Conservation (phyloP, 148 eudicot species). For the Drosera capensis region DNA sequence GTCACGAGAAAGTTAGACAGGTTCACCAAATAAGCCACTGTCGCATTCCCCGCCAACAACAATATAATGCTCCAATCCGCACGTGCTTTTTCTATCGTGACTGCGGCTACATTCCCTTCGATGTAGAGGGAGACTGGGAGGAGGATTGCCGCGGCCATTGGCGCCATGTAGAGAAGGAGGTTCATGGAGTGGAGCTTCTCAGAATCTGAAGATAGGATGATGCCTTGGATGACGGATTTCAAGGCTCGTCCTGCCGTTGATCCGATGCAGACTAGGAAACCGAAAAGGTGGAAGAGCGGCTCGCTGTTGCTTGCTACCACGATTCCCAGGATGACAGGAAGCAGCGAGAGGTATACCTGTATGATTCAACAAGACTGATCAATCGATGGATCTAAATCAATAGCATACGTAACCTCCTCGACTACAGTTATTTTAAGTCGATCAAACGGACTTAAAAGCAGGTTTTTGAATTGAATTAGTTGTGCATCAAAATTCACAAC, state of each 20-base stretch:
- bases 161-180: constrained; percentile 71
- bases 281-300: constrained; percentile 40
- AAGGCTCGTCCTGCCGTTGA: constrained; percentile 47
- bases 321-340: constrained; percentile 83
- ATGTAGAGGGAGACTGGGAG: constrained; percentile 55
- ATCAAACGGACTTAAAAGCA: no score
- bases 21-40: constrained; percentile 74
- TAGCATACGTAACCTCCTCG: no score
- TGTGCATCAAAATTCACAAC: no score
- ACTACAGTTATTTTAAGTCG: no score
- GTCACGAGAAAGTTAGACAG: constrained; percentile 73
- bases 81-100: constrained; percentile 43
- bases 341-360: constrained; percentile 55
- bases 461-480: no score
- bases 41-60: constrained; percentile 51
- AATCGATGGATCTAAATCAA: no score
- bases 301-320: constrained; percentile 69
- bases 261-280: constrained; percentile 31
- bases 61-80: constrained; percentile 50
- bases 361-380: no score
- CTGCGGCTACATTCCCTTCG: constrained; percentile 55
- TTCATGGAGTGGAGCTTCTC: constrained; percentile 83
- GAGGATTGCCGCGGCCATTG: constrained; percentile 64
- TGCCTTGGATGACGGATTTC: constrained; percentile 32
- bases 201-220: constrained; percentile 37